Base-by-base conservation (phyloP, 106 monocot species). In the Dendrobium chrysotoxum region DNA sequence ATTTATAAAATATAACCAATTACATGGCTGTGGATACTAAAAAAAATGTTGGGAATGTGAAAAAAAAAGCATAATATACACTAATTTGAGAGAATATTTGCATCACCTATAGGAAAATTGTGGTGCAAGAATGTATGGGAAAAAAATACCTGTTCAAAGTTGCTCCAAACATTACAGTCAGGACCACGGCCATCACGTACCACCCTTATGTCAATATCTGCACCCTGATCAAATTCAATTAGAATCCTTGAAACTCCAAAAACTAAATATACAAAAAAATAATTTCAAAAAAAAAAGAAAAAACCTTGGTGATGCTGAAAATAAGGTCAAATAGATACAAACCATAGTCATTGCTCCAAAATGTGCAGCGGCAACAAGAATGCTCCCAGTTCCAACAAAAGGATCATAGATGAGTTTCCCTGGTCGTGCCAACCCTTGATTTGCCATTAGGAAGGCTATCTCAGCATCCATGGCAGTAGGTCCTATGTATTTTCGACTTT, bases 331-430 rank as follows among this genome's bases (percentile, higher is more conserved):
- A 81, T 72, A 85, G 86, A 7, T 28, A 90, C 93, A 78, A 77
- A 99, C 99, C 99, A 99, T 95, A 35, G 99, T 99, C 92, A 99
- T 90, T 16, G 99, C 99, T 82, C 99, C 99, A 93, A 93, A 99
- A 89, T 99, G 99, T 75, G 99, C 95, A 80, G 99, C 92, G 55
- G 95, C 99, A 87, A 99, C 85, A 72, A 99, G 84, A 81, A 99
- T 87, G 75, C 95, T 95, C 66, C 99, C 99, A 74, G 99, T 99
- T 45, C 99, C 99, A 72, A 99, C 99, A 89, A 99, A 99, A 11
- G 99, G 99, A 82, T 99, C 99, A 85, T 93, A 99, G 26, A 95
- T 87, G 16, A 99, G 82, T 57, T 95, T 95, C 79, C 99, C 99
- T 44, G 88, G 85, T 72, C 81, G 77, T 31, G 91, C 99, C 77